Base-by-base conservation (phyloP, 2,329 filamentous ascomycete species). In the Phyllosticta citrichinensis region DNA sequence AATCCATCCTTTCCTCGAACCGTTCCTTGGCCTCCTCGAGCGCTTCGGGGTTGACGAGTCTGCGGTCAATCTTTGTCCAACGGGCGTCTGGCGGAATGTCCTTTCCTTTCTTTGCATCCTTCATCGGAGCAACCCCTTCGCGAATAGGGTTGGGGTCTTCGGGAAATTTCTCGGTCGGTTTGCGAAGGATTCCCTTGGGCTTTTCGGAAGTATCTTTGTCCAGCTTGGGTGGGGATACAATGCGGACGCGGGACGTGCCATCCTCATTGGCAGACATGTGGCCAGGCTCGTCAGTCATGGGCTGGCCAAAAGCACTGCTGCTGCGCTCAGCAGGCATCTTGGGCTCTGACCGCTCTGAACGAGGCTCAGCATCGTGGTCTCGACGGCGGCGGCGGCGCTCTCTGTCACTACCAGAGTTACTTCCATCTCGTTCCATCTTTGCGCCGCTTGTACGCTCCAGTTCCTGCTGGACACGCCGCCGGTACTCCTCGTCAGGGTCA, bases 61-160 rank as follows among this genome's bases (percentile, higher is more conserved):
- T 86, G 61, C 92, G 85, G 70, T 88, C 89, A 70, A 97, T 92
- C 77, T 94, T 96, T 55, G 92, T 97, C 92, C 92, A 97, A 60
- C 91, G 84, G 35, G 92, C 92, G 62, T 88, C 89, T 0, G 86
- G 76, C 4, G 78, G 78, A 33, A 91, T 89, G 50, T 89, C 87
- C 64, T 87, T 85, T 60, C 72, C 73, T 70, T 85, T 86, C 73
- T 87, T 86, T 56, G 89, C 86, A 70, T 96, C 91, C 75, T 96
- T 96, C 70, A 96, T 83, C n/a, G 92, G 92, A 1, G 92, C 91
- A 6, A 96, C 93, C 17, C 92, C 93, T 72, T 97, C 93, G 20
- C 92, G 84, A 40, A 95, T 81, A 0, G 90, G 87, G 65, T 91
- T 87, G 0, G 85, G 83, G 64, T 96, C 88, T 69, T 97, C 92